A percentile compares a stretch with the other conserved stretches of the same genome.
These are phyloP conservation scores for Capillidium heterosporum DNA, from an alignment of 371 early-diverging fungal species.

Conservation along the genomic window DNA sequence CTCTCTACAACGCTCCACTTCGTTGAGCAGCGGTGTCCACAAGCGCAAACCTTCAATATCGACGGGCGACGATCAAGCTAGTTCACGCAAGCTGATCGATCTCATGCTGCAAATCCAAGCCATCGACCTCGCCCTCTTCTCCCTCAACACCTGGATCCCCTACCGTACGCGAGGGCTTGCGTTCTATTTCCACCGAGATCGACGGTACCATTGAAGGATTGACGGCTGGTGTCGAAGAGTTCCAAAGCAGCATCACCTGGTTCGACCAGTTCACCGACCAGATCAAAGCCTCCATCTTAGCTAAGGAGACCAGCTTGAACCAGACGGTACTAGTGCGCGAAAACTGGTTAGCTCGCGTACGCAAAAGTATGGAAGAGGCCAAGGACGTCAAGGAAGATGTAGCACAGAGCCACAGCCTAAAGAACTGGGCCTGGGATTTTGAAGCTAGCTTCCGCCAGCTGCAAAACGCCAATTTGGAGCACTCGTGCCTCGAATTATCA, in stretches of 20 bases:
- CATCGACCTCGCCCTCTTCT: slow-evolving; percentile 3
- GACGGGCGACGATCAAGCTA: background rate
- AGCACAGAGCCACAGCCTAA: background rate
- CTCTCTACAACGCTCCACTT: background rate
- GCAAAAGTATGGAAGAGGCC: background rate
- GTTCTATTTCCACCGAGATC: background rate
- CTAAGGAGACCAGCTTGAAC: background rate
- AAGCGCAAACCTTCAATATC: background rate
- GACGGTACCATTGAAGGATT: background rate
- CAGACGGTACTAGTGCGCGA: background rate
- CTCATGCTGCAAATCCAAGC: slow-evolving; percentile 2
- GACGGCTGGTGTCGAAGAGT: background rate
- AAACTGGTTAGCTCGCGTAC: background rate
- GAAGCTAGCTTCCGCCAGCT: background rate
- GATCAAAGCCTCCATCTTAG: background rate
- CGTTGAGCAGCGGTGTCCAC: background rate
- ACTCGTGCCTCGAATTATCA: background rate
- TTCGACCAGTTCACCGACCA: slow-evolving; percentile 1
- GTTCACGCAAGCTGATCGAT: background rate
- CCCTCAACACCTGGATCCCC: slow-evolving; percentile 1
- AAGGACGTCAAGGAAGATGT: background rate
- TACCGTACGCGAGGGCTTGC: background rate
- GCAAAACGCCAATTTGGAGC: background rate
- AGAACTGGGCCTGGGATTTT: background rate
- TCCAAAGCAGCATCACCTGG: background rate